These are phyloP conservation scores for Ceratonia siliqua DNA, from an alignment of 306 rosid species.

Conservation along the genomic window DNA sequence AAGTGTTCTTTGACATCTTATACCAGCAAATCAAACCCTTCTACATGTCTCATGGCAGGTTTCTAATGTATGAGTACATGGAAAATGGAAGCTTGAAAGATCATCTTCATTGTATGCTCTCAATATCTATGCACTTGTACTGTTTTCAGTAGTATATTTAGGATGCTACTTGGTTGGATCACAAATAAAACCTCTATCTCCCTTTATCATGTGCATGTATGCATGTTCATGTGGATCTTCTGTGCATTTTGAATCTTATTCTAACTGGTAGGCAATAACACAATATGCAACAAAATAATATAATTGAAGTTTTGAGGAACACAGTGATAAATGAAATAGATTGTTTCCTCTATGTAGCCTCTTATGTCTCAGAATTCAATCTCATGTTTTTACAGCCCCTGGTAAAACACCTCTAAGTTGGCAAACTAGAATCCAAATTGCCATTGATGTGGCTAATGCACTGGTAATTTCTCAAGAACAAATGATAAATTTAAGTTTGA, in stretches of 20 bases:
- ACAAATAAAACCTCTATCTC: constrained; percentile 14
- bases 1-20: constrained; percentile 35
- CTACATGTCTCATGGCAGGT: constrained; percentile 61
- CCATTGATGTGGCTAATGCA: constrained; percentile 94
- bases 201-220: background rate
- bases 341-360: constrained; percentile 29
- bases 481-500: constrained; percentile 25
- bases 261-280: background rate
- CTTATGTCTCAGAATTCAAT: constrained; percentile 11
- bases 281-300: background rate
- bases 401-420: constrained; percentile 81
- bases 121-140: constrained; percentile 34
- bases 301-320: constrained; percentile 2
- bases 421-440: constrained; percentile 85
- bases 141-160: background rate
- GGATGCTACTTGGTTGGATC: constrained; percentile 10
- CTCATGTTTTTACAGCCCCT: constrained; percentile 59
- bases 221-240: constrained; percentile 22
- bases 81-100: constrained; percentile 98
- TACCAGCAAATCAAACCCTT: constrained; percentile 34
- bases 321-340: constrained; percentile 8
- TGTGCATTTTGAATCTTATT: constrained; percentile 28
- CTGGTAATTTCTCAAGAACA: constrained; percentile 58
- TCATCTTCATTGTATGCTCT: constrained; percentile 92
- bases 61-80: constrained; percentile 93